phyloP scores from a whole-genome alignment of 2,329 filamentous ascomycete species.

The Cercospora zeae-maydis region DNA sequence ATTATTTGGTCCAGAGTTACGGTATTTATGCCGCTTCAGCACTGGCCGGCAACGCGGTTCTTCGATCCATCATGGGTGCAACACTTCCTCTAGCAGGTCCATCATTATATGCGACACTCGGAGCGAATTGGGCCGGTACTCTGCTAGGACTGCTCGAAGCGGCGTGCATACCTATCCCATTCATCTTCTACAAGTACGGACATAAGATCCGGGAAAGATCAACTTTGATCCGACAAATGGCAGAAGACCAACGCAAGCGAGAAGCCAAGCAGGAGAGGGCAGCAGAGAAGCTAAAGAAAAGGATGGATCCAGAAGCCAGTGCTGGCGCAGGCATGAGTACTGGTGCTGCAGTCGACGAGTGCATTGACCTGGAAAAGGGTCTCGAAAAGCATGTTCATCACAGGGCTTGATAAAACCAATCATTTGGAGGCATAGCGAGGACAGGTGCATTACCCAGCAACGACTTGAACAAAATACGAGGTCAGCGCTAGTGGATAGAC shows the following conservation, averaged over 20 bases:
- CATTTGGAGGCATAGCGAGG: constrained; percentile 2
- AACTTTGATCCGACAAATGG: constrained; percentile 50
- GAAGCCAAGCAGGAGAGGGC: constrained; percentile 42
- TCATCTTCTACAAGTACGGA: constrained; percentile 46
- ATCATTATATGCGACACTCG: constrained; percentile 65
- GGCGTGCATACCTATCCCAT: constrained; percentile 60
- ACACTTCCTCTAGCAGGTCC: constrained; percentile 71
- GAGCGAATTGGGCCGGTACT: constrained; percentile 75
- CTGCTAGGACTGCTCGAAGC: constrained; percentile 71
- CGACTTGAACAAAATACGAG: background rate
- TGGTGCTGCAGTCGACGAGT: constrained; percentile 37
- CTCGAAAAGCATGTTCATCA: constrained; percentile 21
- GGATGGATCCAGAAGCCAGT: constrained; percentile 30
- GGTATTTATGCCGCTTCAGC: constrained; percentile 79
- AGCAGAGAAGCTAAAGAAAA: constrained; percentile 31
- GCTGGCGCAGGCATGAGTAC: constrained; percentile 42
- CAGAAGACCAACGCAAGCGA: constrained; percentile 46
- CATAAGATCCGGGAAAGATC: constrained; percentile 56
- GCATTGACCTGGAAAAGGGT: constrained; percentile 27
- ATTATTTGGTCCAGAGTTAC: constrained; percentile 76
- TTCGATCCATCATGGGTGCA: constrained; percentile 71
- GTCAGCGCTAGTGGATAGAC: background rate
- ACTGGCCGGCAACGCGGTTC: constrained; percentile 73
- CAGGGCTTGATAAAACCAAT: background rate
- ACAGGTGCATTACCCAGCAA: background rate